Percentiles rank a stretch among this genome's conserved stretches.
Evolutionary conservation across 2,329 filamentous ascomycete genomes (phyloP).

Genomic region (Beauveria asiatica): DNA sequence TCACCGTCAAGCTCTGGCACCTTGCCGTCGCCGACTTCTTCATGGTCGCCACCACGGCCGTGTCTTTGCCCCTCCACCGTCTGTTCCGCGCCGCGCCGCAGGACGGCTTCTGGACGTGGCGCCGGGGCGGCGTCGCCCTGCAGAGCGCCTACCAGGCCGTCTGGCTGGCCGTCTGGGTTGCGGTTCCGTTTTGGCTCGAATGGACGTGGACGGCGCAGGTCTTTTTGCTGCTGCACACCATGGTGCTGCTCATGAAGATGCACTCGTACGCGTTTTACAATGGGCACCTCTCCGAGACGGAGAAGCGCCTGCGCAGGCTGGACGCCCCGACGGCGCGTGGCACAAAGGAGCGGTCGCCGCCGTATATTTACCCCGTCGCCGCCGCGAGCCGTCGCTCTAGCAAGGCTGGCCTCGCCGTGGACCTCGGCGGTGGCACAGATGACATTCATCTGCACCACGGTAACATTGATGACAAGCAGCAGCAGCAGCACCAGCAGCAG

Average conservation of each 20-base stretch:
- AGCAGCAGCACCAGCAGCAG: not conserved
- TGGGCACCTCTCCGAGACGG: conserved; percentile 82
- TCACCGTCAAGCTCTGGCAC: conserved; percentile 84
- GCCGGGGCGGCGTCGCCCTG: conserved; percentile 64
- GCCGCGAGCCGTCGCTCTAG: conserved; percentile 36
- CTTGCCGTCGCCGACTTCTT: conserved; percentile 72
- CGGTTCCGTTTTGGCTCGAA: conserved; percentile 71
- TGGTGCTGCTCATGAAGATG: conserved; percentile 97
- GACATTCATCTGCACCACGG: conserved; percentile 3
- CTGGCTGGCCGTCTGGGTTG: conserved; percentile 80
- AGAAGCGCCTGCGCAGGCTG: conserved; percentile 69
- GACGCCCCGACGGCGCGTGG: conserved; percentile 58
- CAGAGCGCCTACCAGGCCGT: conserved; percentile 73
- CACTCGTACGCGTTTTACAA: conserved; percentile 99
- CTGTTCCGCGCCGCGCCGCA: conserved; percentile 47
- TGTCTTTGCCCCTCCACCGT: conserved; percentile 66
- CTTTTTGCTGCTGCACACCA: conserved; percentile 82
- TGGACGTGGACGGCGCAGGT: conserved; percentile 99
- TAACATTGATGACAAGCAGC: not conserved
- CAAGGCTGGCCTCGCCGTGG: conserved; percentile 27
- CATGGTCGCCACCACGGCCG: conserved; percentile 70
- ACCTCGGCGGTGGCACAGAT: conserved; percentile 4
- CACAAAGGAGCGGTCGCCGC: conserved; percentile 55
- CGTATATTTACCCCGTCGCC: conserved; percentile 65
- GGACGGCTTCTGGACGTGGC: conserved; percentile 59